Base-by-base conservation (phyloP, 2,329 filamentous ascomycete genomes). In the Decorospora gaudefroyi region DNA sequence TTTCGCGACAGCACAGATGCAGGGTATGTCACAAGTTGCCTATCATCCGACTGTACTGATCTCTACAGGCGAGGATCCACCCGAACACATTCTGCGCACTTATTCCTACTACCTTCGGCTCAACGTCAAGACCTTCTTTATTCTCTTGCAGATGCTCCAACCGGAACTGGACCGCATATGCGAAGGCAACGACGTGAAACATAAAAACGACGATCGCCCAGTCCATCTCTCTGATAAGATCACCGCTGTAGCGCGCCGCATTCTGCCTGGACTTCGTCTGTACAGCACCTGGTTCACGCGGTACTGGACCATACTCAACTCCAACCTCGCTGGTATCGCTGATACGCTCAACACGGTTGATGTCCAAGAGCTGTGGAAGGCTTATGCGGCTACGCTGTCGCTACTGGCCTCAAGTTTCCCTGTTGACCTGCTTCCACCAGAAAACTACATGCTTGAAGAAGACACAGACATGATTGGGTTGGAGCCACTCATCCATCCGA, bases 111-210 rank as follows among this genome's bases (percentile, higher is more conserved):
- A 88, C 46, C 76, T 95, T 30, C 80, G 85, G 16, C 81, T 95
- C 49, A 96, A 95, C 61, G 76, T 90, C 33, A 86, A 86, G 37
- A 89, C 86, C 7, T 86, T 95, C 59, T 81, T 85, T 42, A 80
- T 81, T 1, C 76, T 96, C 21, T 79, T 91, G 31, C 83, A 86
- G 38, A 74, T 86, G 18, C 75, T 95, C 23, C 76, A 85, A 51
- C 78, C 81, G n/a, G 85, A 90, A 57, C 76, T 95, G 3, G 79
- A 83, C 42, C 77, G 75, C n/a, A 72, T 77, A 16, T 83, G 65
- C 32, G 68, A 69, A 25, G 64, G 63, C 17, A 59, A 68, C 35
- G 75, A 80, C 42, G 76, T 78, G 21, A 75, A 72, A 28, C 66
- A 68, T 39, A 71, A 69, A 43, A 70, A 66, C 27, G 61, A 55